Evolutionary conservation across 75 land plant genomes (phyloP).

Genomic region (Larix kaempferi): DNA sequence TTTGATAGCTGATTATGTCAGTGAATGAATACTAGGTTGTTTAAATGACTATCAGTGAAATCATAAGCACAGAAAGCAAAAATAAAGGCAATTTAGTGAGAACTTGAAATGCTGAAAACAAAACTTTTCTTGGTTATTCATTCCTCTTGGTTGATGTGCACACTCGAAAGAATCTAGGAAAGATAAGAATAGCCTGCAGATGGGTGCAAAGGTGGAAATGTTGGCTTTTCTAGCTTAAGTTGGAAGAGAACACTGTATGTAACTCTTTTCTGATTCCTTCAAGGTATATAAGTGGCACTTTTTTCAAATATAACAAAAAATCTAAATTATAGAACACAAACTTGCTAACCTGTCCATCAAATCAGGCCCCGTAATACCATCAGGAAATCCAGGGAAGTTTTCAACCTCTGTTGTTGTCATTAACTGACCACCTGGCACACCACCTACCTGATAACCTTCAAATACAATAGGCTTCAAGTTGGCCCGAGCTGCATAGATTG

Average conservation of each 20-base stretch:
- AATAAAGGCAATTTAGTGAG: not conserved
- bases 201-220: too few species aligned
- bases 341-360: conserved; percentile 83
- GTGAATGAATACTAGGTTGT: conserved; percentile 8
- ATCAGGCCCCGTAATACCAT: conserved; percentile 96
- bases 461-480: conserved; percentile 94
- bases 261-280: too few species aligned
- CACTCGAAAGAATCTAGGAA: not conserved
- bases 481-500: conserved; percentile 97
- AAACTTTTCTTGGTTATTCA: not conserved
- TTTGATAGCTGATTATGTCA: conserved; percentile 7
- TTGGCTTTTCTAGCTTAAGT: too few species aligned
- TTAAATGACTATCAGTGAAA: not conserved
- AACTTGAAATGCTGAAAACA: not conserved
- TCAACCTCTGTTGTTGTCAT: conserved; percentile 99
- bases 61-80: not conserved
- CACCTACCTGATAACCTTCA: conserved; percentile 93
- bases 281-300: too few species aligned
- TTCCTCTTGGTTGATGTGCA: not conserved
- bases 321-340: not conserved
- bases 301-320: too few species aligned
- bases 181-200: not conserved
- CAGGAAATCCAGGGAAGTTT: conserved; percentile 98
- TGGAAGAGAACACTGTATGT: too few species aligned
- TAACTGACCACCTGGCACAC: conserved; percentile 96